Evolutionary conservation across 148 eudicot species (phyloP).

Genomic region (Rhododendron griersonianum): DNA sequence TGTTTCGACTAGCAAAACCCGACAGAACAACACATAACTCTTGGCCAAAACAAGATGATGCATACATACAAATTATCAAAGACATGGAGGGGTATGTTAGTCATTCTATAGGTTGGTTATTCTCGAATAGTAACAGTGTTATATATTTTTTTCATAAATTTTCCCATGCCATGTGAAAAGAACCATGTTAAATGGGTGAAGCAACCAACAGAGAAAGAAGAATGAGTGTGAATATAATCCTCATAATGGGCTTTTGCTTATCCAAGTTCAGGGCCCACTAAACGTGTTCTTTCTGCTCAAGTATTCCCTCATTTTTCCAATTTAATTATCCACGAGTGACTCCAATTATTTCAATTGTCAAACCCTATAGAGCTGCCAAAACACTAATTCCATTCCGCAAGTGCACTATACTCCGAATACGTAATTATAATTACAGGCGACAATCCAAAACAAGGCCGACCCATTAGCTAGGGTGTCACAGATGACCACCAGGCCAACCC

Average conservation of each 20-base stretch:
- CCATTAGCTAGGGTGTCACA: too few relatives aligned
- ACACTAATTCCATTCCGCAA: background rate
- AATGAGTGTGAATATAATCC: conserved; percentile 14
- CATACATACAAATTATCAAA: too few relatives aligned
- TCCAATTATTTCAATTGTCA: background rate
- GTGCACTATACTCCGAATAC: too few relatives aligned
- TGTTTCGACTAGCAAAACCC: background rate
- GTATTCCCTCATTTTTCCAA: conserved; percentile 1
- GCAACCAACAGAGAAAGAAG: conserved; percentile 5
- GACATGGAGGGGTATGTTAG: background rate
- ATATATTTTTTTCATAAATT: background rate
- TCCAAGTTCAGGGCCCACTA: conserved; percentile 30
- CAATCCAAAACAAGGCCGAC: too few relatives aligned
- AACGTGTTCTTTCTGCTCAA: conserved; percentile 17
- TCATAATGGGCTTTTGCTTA: conserved; percentile 11
- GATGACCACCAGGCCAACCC: background rate
- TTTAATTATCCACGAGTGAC: background rate
- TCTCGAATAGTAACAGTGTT: background rate
- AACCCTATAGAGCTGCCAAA: background rate
- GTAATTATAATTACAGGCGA: too few relatives aligned
- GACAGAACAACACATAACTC: background rate
- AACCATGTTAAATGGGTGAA: background rate
- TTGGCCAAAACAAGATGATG: background rate
- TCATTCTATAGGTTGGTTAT: background rate
- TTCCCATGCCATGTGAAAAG: background rate